A percentile compares a stretch with the other conserved stretches of the same genome.
These are phyloP conservation scores for Mrakia frigida DNA, from an alignment of 768 basidiomycete species.

Conservation along the genomic window DNA sequence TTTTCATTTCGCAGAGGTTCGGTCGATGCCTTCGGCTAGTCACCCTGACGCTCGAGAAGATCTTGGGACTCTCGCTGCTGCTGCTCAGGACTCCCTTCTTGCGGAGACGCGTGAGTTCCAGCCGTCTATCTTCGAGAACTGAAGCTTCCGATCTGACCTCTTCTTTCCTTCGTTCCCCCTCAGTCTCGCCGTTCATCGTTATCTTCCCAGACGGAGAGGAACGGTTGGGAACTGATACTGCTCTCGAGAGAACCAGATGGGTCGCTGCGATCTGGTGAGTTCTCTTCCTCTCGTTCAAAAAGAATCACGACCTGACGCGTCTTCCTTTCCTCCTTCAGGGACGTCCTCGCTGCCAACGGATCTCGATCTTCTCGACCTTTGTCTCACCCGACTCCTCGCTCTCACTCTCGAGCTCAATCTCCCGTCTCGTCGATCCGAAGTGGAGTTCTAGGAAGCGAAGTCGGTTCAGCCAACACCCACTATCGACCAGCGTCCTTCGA, in stretches of 20 bases:
- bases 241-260: constrained; percentile 13
- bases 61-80: constrained; percentile 11
- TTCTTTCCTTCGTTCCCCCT: too few species aligned
- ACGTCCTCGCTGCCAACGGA: constrained; percentile 11
- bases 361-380: neutral
- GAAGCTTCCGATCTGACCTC: neutral
- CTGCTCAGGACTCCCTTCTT: neutral
- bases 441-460: neutral
- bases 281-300: too few species aligned
- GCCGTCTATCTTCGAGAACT: neutral
- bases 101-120: constrained; percentile 4
- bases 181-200: constrained; percentile 13
- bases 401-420: neutral
- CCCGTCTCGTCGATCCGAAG: neutral
- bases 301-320: neutral
- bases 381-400: neutral
- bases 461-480: constrained; percentile 2
- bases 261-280: constrained; percentile 23
- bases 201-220: constrained; percentile 8
- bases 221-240: constrained; percentile 1
- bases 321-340: neutral
- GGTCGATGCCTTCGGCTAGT: neutral
- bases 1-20: neutral
- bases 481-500: constrained; percentile 5
- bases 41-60: constrained; percentile 1